Evolutionary conservation across 176 grass and related monocot genomes (phyloP), one percentile per base, ranked within the genome.

Genomic region (Olyra latifolia): DNA sequence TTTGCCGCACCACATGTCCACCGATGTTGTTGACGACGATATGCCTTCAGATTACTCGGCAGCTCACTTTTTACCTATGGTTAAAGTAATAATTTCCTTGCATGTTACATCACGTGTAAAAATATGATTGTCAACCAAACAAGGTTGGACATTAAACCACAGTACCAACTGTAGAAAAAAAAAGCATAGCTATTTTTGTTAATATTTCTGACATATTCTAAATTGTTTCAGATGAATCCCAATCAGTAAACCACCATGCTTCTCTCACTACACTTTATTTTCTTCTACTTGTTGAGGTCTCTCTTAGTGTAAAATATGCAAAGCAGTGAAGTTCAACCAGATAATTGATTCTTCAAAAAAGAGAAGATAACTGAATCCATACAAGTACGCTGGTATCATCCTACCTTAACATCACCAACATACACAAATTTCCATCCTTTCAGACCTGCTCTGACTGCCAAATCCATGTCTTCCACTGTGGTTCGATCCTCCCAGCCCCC

Each of bases 391-490:
- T 52, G 64, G 66, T 83, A 71, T 46, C 43, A 52, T 67, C 45
- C 27, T 86, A 99, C 96, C 92, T 95, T 91, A 65, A 99, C 63
- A 86, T 93, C 91, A 22, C 90, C 88, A 74, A 93, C 81, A 80
- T 88, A 99, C 69, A 99, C 74, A 84, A 99, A 93, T 80, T 99
- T 86, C 96, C 96, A 99, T 87, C 92, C 86, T 89, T 91, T 91
- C 25, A 99, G 81, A 66, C 83, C 78, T 50, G 88, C 92, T 79
- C 96, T 83, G 44, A 99, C 96, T 39, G 96, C 96, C 63, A 99
- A 93, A 81, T 99, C 96, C 96, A 99, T 99, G 79, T 99, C 96
- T 86, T 99, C 96, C 13, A 99, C 96, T 30, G 90, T 99, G 78
- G 92, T 95, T 80, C 96, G 86, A 74, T 99, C 96, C 45, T 99